Conservation (phyloP, 768 basidiomycete species). For the Tulasnella sp. region DNA sequence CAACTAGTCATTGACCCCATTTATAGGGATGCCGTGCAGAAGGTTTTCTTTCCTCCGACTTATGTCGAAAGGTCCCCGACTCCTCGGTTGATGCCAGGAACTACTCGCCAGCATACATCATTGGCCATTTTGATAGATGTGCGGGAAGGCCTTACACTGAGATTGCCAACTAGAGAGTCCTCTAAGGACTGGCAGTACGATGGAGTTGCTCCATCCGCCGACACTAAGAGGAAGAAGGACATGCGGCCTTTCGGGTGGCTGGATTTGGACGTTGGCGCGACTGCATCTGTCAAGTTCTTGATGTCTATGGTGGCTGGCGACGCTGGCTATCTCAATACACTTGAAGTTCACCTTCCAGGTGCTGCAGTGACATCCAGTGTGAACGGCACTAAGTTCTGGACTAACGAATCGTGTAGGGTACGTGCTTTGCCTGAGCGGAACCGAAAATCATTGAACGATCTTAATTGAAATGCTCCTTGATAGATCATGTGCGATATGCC, state of each 20-base stretch:
- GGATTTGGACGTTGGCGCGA: constrained; percentile 62
- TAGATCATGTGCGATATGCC: constrained; percentile 41
- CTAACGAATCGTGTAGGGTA: constrained; percentile 71
- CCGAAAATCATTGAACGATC: not conserved
- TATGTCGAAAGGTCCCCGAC: constrained; percentile 56
- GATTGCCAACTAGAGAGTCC: constrained; percentile 83
- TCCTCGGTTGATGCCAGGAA: constrained; percentile 40
- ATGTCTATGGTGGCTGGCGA: constrained; percentile 69
- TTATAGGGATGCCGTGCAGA: constrained; percentile 61
- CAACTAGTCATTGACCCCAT: not conserved
- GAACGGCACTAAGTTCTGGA: constrained; percentile 72
- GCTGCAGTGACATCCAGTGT: constrained; percentile 72
- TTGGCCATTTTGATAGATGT: constrained; percentile 76
- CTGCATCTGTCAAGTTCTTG: constrained; percentile 75
- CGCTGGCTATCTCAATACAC: constrained; percentile 63
- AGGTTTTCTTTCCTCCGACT: constrained; percentile 69
- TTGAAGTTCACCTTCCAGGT: constrained; percentile 76
- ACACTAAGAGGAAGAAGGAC: constrained; percentile 36
- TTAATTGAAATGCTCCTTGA: constrained; percentile 2
- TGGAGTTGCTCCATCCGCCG: constrained; percentile 29
- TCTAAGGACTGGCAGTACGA: constrained; percentile 99
- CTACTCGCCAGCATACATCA: constrained; percentile 71
- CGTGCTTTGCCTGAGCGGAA: constrained; percentile 20
- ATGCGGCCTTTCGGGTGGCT: constrained; percentile 53
- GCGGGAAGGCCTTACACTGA: constrained; percentile 60